phyloP scores from a whole-genome alignment of 805 yeast genomes.

The Yamadazyma scolyti region DNA sequence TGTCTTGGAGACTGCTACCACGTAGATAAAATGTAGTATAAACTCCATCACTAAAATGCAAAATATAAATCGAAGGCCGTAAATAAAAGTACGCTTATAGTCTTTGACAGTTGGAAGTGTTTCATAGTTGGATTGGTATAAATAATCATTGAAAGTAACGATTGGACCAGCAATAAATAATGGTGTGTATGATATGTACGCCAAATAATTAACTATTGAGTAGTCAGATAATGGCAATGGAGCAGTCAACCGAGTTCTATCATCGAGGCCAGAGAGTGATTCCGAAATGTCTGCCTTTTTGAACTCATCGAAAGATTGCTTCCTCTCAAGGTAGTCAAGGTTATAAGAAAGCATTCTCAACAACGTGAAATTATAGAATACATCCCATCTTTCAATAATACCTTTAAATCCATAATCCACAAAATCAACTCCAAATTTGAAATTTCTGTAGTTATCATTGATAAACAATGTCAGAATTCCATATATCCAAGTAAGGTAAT shows the following conservation, averaged over 20 bases:
- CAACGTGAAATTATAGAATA: conserved; percentile 85
- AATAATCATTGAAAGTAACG: conserved; percentile 85
- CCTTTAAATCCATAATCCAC: conserved; percentile 69
- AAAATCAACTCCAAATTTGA: conserved; percentile 49
- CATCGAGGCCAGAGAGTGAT: conserved; percentile 34
- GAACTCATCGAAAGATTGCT: conserved; percentile 10
- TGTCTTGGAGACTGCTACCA: conserved; percentile 86
- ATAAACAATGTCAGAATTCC: conserved; percentile 76
- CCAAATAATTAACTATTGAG: conserved; percentile 58
- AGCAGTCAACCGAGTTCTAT: conserved; percentile 61
- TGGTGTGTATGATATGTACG: conserved; percentile 83
- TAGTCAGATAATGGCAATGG: conserved; percentile 63
- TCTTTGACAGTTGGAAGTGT: conserved; percentile 54
- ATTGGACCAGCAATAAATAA: conserved; percentile 94
- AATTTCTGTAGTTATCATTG: conserved; percentile 63
- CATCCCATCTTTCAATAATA: conserved; percentile 90
- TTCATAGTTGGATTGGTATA: conserved; percentile 63
- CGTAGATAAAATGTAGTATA: conserved; percentile 81
- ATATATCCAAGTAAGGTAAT: conserved; percentile 62
- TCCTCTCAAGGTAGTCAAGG: conserved; percentile 62
- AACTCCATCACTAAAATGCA: conserved; percentile 89
- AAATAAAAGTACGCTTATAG: conserved; percentile 48
- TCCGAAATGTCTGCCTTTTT: conserved; percentile 12
- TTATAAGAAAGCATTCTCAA: conserved; percentile 81
- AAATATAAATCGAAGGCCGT: conserved; percentile 64